Base-by-base conservation (phyloP, 129 eudicot species). In the Gnaphalium uliginosum region DNA sequence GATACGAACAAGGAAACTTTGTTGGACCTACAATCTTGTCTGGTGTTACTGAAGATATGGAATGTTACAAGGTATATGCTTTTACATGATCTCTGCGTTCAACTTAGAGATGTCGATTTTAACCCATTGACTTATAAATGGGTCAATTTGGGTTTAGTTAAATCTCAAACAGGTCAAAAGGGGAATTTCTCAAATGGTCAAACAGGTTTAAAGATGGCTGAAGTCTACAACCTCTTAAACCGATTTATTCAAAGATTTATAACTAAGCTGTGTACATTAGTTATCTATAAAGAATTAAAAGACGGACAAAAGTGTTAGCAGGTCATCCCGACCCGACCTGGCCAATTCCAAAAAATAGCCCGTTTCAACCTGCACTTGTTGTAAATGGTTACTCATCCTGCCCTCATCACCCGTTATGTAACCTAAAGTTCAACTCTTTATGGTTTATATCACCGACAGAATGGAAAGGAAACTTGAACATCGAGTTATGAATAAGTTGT, bases 1-100 rank as follows among this genome's bases (percentile, higher is more conserved):
- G 96, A 81, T 95, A 88, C 59, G 97, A 91, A 72, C 85, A 81
- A 79, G 99, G 99, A 35, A 95, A 95, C 86, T 95, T 95, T 41
- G 67, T 95, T 60, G 99, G 99, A 66, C 99, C 99, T 26, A 95
- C 99, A 72, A 84, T 95, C 83, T 85, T 95, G 77, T 82, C 96
- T 65, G 96, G 86, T 83, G 99, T 95, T 54, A 90, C 96, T 32
- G 78, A 87, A 71, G 94, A 95, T 81, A 95, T 95, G 99, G 97
- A 95, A 79, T 95, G 99, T 56, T 94, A 91, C 71, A 89, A 94
- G 97, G 99, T 94, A 82, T 32, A 23, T 26, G 9, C 64, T 35
- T 68, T n/a, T 59, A 35, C 15, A 61, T 35, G 30, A 77, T 53
- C 56, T 48, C 62, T 61, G 19, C 1, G 18, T 27, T 62, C 32